Evolutionary conservation across 345 rosid genomes (phyloP).

Genomic region (Pelargonium nanum): DNA sequence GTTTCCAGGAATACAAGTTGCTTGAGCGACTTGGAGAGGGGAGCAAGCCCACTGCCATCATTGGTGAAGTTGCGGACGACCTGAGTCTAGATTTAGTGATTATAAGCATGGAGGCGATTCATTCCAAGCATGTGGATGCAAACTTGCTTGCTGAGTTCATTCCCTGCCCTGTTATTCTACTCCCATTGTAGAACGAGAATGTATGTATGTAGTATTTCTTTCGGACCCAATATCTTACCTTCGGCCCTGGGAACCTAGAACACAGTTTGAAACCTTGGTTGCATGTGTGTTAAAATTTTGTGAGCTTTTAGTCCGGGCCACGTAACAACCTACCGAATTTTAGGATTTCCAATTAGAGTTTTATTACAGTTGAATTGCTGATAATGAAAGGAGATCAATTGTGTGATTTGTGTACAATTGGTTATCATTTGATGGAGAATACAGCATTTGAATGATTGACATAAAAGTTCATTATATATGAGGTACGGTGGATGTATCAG

Average conservation of each 20-base stretch:
- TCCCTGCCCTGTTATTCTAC: slow-evolving; percentile 85
- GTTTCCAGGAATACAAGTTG: slow-evolving; percentile 77
- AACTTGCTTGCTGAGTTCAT: slow-evolving; percentile 86
- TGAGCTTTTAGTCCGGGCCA: too few species aligned
- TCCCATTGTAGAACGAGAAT: slow-evolving; percentile 41
- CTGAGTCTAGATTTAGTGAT: slow-evolving; percentile 75
- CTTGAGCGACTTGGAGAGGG: slow-evolving; percentile 87
- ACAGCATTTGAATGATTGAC: too few species aligned
- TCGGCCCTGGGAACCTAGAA: background rate
- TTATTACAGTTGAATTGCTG: too few species aligned
- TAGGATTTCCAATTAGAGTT: too few species aligned
- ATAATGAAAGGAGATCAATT: too few species aligned
- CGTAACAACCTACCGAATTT: too few species aligned
- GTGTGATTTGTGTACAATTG: too few species aligned
- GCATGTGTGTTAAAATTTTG: too few species aligned
- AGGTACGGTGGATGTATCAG: too few species aligned
- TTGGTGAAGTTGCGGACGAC: slow-evolving; percentile 96
- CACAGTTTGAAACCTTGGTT: background rate
- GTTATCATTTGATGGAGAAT: too few species aligned
- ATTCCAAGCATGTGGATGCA: slow-evolving; percentile 92
- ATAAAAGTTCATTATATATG: too few species aligned
- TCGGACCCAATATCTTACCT: background rate
- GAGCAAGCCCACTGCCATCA: slow-evolving; percentile 73
- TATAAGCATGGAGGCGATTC: slow-evolving; percentile 95
- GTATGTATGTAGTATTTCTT: background rate